These are phyloP conservation scores for Rhynchosporium graminicola DNA, from an alignment of 2,329 filamentous ascomycete genomes.

Conservation along the genomic window DNA sequence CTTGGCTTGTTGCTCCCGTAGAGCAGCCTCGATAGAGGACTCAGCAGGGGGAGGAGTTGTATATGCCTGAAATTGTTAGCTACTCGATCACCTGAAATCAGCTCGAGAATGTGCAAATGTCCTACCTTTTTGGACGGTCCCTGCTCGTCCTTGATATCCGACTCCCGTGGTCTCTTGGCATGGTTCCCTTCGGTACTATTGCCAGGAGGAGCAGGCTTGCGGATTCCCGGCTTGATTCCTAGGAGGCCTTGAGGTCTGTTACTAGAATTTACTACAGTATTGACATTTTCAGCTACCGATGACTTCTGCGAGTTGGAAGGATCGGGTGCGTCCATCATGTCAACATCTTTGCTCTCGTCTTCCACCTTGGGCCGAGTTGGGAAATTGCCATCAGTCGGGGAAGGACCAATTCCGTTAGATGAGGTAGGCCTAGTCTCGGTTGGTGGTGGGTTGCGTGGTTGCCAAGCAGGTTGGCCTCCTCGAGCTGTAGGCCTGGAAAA, in stretches of 20 bases:
- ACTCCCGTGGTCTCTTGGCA: slow-evolving; percentile 29
- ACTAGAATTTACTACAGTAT: not conserved
- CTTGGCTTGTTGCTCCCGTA: slow-evolving; percentile 29
- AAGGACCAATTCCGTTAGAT: not conserved
- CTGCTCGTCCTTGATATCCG: slow-evolving; percentile 22
- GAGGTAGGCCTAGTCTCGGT: not conserved
- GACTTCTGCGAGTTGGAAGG: slow-evolving; percentile 19
- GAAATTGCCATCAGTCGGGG: not conserved
- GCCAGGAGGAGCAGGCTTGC: slow-evolving; percentile 9
- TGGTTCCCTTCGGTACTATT: slow-evolving; percentile 1
- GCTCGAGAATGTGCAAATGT: not conserved
- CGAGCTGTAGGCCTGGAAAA: slow-evolving; percentile 49
- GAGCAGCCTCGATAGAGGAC: slow-evolving; percentile 28
- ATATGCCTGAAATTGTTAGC: slow-evolving; percentile 12
- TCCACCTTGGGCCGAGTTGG: not conserved
- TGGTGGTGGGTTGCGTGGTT: slow-evolving; percentile 13
- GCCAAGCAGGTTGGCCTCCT: slow-evolving; percentile 21
- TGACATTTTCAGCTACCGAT: slow-evolving; percentile 16
- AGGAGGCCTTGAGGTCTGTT: slow-evolving; percentile 15
- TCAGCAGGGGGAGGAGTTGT: slow-evolving; percentile 9
- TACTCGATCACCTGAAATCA: not conserved
- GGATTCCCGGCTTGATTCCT: slow-evolving; percentile 10
- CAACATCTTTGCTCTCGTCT: slow-evolving; percentile 26
- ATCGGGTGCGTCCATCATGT: slow-evolving; percentile 30
- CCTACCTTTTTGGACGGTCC: slow-evolving; percentile 30